Evolutionary conservation across 306 rosid genomes (phyloP).

Genomic region (Gastrolobium bilobum): DNA sequence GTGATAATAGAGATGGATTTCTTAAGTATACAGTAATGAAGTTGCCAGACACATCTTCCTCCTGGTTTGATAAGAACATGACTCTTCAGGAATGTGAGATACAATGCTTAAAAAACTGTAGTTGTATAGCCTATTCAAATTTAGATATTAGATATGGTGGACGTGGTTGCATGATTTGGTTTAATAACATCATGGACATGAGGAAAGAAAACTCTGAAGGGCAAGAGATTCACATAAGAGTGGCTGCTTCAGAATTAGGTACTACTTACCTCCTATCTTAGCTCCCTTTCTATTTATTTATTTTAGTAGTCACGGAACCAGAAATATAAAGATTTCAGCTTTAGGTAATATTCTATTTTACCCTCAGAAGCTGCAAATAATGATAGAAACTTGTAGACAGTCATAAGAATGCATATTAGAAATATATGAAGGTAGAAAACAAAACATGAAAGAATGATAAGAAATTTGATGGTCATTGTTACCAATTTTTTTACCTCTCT

Average conservation of each 20-base stretch:
- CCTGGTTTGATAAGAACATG: slow-evolving; percentile 37
- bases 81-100: slow-evolving; percentile 43
- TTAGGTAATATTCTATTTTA: background rate
- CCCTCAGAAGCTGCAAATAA: background rate
- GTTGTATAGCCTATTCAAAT: slow-evolving; percentile 44
- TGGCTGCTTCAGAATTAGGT: slow-evolving; percentile 30
- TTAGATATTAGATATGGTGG: slow-evolving; percentile 30
- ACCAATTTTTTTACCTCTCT: background rate
- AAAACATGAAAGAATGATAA: background rate
- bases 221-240: slow-evolving; percentile 30
- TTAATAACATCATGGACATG: slow-evolving; percentile 45
- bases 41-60: slow-evolving; percentile 36
- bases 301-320: background rate
- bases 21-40: slow-evolving; percentile 19
- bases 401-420: slow-evolving; percentile 7
- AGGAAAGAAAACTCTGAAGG: slow-evolving; percentile 18
- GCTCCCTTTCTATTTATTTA: background rate
- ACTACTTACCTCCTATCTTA: slow-evolving; percentile 1
- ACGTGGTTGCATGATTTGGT: slow-evolving; percentile 57
- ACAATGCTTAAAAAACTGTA: slow-evolving; percentile 43
- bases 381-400: background rate
- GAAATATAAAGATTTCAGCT: background rate
- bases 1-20: slow-evolving; percentile 10
- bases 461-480: background rate
- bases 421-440: background rate